Base-by-base conservation (phyloP, 163 green algal genomes). In the Scenedesmus sp. region DNA sequence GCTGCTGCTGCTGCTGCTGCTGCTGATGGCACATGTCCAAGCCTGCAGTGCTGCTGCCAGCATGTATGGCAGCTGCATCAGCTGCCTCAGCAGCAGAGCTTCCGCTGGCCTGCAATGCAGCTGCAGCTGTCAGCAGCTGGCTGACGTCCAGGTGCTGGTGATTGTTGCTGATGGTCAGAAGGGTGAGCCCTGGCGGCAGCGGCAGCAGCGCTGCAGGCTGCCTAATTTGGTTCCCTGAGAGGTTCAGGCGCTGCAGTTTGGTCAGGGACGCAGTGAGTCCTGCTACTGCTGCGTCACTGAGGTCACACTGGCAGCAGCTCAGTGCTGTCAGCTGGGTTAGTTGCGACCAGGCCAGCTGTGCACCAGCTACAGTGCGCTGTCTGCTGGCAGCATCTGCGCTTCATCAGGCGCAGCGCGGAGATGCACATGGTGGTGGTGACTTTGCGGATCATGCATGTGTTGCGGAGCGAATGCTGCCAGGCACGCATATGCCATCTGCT, bases 141-240 rank as follows among this genome's bases (percentile, higher is more conserved):
- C 83, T 88, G 83, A 57, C 52, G 83, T 88, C 83, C 5, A 88
- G 34, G n/a, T 88, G 56, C 16, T 55, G 56, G 57, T 77, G 57
- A 26, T 88, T 88, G 23, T 76, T 15, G n/a, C 23, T 66, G 16
- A 88, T 46, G 16, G 4, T 77, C 23, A 88, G 18, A n/a, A 59
- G 56, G 15, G 59, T 88, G 2, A 88, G 16, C 8, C 52, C 26
- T 2, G n/a, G 9, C 6, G 83, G n/a, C 26, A 79, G 56, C 46
- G 83, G 57, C 46, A 76, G 34, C 59, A 88, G 83, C n/a, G n/a
- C 12, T 23, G 2, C 46, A 10, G 57, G n/a, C 16, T 77, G 23
- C 34, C 57, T 66, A 0, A 88, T 77, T n/a, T 77, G 83, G 67
- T 76, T 76, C 8, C 20, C 57, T 56, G 23, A 52, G 15, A 88